Evolutionary conservation across 306 rosid species (phyloP).

Genomic region (Rosa multiflora): DNA sequence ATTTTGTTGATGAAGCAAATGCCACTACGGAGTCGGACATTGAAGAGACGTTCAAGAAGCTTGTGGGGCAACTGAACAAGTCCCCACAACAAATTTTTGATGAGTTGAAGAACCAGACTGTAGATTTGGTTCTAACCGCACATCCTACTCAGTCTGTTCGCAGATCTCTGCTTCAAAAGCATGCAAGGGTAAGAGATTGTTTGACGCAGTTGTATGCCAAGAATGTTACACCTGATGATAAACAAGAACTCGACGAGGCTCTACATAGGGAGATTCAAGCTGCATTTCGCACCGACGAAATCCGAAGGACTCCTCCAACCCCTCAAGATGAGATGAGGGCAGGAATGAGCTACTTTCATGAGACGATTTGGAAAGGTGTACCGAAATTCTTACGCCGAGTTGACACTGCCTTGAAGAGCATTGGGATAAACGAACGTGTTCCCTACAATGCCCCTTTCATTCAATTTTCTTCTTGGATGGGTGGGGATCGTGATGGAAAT

Average conservation of each 20-base stretch:
- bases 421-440: constrained; percentile 85
- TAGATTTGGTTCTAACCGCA: constrained; percentile 94
- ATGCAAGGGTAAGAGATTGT: constrained; percentile 86
- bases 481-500: constrained; percentile 99
- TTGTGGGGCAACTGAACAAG: constrained; percentile 73
- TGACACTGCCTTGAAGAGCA: constrained; percentile 95
- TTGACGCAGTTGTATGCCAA: constrained; percentile 88
- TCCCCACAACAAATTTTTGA: constrained; percentile 84
- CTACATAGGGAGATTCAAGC: constrained; percentile 99
- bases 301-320: constrained; percentile 92
- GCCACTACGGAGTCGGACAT: constrained; percentile 95
- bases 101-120: constrained; percentile 94
- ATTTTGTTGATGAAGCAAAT: constrained; percentile 87
- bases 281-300: constrained; percentile 98
- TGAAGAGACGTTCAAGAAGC: constrained; percentile 95
- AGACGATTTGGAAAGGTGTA: constrained; percentile 99
- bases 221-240: constrained; percentile 97
- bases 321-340: constrained; percentile 99
- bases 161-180: constrained; percentile 96
- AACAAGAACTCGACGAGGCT: constrained; percentile 98
- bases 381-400: constrained; percentile 93
- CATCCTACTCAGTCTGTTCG: constrained; percentile 98
- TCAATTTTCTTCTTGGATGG: constrained; percentile 99
- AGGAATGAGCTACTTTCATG: constrained; percentile 99
- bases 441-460: constrained; percentile 99